phyloP scores from a whole-genome alignment of 2,329 filamentous ascomycete species.

The Aspergillus intermedius region DNA sequence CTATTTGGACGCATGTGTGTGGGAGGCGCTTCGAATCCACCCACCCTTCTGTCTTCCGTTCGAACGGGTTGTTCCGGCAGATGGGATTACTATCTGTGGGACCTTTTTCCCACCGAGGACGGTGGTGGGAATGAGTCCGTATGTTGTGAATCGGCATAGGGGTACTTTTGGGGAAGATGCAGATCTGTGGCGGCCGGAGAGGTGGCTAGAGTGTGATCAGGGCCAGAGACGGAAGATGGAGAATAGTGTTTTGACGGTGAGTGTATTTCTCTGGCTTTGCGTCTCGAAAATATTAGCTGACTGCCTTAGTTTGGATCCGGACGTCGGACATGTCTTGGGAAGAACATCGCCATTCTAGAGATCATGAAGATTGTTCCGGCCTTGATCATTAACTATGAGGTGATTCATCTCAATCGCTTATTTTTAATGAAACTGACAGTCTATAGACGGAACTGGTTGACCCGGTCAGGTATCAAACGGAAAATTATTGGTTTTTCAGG shows the following conservation, averaged over 20 bases:
- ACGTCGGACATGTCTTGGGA: constrained; percentile 25
- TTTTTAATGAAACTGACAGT: too few species aligned
- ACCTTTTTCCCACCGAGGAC: constrained; percentile 28
- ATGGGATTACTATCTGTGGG: constrained; percentile 23
- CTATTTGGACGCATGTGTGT: constrained; percentile 30
- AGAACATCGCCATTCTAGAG: constrained; percentile 28
- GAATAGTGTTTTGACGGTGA: neutral
- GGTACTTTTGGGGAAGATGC: neutral
- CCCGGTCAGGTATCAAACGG: too few species aligned
- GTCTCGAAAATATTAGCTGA: neutral
- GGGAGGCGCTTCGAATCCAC: constrained; percentile 33
- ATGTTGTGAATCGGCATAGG: neutral
- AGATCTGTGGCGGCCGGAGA: neutral
- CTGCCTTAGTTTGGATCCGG: constrained; percentile 21
- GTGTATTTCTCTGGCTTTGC: neutral
- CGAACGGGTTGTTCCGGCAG: constrained; percentile 27
- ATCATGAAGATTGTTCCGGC: constrained; percentile 24
- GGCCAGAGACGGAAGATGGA: neutral
- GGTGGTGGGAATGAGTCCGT: neutral
- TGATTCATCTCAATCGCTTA: neutral
- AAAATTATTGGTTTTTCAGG: too few species aligned
- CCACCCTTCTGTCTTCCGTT: constrained; percentile 30
- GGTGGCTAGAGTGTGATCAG: neutral
- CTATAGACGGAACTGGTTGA: too few species aligned
- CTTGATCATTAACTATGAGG: neutral